Conservation (phyloP, 306 rosid genomes). For the Vigna mungo region DNA sequence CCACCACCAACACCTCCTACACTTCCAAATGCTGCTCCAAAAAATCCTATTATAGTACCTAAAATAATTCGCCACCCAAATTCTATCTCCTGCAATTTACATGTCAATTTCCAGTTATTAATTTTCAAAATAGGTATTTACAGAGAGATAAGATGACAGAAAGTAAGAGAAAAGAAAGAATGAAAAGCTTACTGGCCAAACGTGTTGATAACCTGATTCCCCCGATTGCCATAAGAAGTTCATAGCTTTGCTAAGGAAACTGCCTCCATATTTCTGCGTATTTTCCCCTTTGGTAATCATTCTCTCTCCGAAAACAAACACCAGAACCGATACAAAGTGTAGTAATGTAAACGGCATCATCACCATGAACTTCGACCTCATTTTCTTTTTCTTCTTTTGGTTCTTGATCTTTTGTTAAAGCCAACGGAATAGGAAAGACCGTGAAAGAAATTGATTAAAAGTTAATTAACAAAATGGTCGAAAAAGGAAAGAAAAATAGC, state of each 20-base stretch:
- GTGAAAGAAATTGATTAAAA: background rate
- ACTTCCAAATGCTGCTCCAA: conserved; percentile 82
- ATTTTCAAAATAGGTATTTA: too few relatives aligned
- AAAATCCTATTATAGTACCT: conserved; percentile 66
- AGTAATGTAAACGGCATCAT: conserved; percentile 1
- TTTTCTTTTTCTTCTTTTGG: background rate
- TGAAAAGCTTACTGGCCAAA: conserved; percentile 75
- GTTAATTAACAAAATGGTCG: too few relatives aligned
- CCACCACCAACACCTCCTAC: conserved; percentile 93
- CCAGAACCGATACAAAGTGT: conserved; percentile 41
- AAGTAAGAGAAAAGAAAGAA: background rate
- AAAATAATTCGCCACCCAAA: conserved; percentile 72
- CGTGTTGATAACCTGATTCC: conserved; percentile 63
- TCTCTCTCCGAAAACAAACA: conserved; percentile 58
- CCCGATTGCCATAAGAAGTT: conserved; percentile 74
- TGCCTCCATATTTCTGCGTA: conserved; percentile 21
- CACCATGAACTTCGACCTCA: conserved; percentile 48
- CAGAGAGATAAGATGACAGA: too few relatives aligned
- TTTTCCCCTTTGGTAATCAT: conserved; percentile 47
- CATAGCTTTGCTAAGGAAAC: conserved; percentile 46
- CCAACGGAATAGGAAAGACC: background rate
- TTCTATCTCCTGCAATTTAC: conserved; percentile 57
- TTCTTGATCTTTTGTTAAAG: background rate
- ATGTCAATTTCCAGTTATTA: too few relatives aligned
- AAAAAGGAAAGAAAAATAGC: too few relatives aligned